Conservation (phyloP, 108 stramenopile species). For the Cyclostephanos tholiformis region DNA sequence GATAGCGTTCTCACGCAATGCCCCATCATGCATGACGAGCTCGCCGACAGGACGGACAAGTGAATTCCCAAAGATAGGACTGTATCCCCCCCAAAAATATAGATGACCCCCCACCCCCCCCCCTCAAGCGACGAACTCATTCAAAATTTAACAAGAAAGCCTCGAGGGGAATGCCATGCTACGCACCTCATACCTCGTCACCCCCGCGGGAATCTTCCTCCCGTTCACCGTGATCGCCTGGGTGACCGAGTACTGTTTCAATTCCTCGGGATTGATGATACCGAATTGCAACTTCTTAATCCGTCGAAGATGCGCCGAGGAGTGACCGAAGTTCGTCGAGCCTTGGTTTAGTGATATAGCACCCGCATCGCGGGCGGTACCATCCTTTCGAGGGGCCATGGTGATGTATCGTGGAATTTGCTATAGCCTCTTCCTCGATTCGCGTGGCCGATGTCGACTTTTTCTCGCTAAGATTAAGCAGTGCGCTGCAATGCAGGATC, state of each 20-base stretch:
- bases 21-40: no score
- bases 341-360: slow-evolving; percentile 77
- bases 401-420: not conserved
- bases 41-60: not conserved
- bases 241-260: slow-evolving; percentile 93
- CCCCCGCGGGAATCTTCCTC: slow-evolving; percentile 89
- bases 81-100: no score
- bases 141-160: not conserved
- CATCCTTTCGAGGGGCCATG: slow-evolving; percentile 49
- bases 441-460: no score
- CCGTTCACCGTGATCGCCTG: slow-evolving; percentile 93
- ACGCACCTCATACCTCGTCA: slow-evolving; percentile 80
- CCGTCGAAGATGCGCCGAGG: slow-evolving; percentile 83
- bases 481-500: not conserved
- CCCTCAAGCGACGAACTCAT: not conserved
- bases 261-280: slow-evolving; percentile 94
- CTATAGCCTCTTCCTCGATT: no score
- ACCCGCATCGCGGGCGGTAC: slow-evolving; percentile 66
- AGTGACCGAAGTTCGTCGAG: slow-evolving; percentile 94
- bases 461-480: not conserved
- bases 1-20: no score
- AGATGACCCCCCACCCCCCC: not conserved
- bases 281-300: slow-evolving; percentile 97
- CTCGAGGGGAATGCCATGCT: not conserved
- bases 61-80: not conserved